Percentiles rank a stretch among this genome's conserved stretches.
Conservation (phyloP, 2,329 filamentous ascomycete species). For the Lizonia empirigonia region DNA sequence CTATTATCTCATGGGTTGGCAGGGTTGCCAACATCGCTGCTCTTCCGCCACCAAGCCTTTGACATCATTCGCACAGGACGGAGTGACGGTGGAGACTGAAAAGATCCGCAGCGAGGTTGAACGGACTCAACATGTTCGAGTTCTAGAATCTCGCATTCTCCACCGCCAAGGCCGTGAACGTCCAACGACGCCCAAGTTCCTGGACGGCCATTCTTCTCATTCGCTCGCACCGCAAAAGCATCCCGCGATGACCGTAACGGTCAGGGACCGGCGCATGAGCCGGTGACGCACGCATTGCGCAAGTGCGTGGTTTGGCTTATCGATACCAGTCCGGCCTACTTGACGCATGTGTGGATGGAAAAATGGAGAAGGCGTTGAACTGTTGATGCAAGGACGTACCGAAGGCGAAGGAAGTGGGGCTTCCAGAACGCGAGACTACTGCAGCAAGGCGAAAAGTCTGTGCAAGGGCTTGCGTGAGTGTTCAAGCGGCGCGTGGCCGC, state of each 20-base stretch:
- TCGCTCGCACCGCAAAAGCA: constrained; percentile 4
- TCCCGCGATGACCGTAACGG: background rate
- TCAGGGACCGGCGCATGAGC: constrained; percentile 8
- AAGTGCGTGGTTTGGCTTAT: constrained; percentile 8
- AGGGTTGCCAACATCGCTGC: constrained; percentile 7
- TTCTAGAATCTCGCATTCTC: constrained; percentile 10
- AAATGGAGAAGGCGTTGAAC: constrained; percentile 13
- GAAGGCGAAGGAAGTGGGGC: constrained; percentile 1
- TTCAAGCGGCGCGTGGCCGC: constrained; percentile 8
- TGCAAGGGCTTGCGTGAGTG: constrained; percentile 1
- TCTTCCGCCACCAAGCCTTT: constrained; percentile 7
- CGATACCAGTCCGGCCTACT: constrained; percentile 9
- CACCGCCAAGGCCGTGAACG: background rate
- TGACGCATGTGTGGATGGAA: constrained; percentile 13
- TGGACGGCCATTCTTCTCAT: constrained; percentile 6
- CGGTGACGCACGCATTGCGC: constrained; percentile 13
- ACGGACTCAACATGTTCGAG: background rate
- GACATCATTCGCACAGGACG: constrained; percentile 8
- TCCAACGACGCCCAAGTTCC: background rate
- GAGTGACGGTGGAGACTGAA: background rate
- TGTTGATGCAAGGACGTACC: constrained; percentile 12
- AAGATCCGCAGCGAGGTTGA: constrained; percentile 4
- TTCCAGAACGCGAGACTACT: constrained; percentile 16
- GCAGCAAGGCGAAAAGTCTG: constrained; percentile 18
- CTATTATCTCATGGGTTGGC: background rate